phyloP scores from a whole-genome alignment of 371 early-diverging fungal species.

The Coemansia sp. region DNA sequence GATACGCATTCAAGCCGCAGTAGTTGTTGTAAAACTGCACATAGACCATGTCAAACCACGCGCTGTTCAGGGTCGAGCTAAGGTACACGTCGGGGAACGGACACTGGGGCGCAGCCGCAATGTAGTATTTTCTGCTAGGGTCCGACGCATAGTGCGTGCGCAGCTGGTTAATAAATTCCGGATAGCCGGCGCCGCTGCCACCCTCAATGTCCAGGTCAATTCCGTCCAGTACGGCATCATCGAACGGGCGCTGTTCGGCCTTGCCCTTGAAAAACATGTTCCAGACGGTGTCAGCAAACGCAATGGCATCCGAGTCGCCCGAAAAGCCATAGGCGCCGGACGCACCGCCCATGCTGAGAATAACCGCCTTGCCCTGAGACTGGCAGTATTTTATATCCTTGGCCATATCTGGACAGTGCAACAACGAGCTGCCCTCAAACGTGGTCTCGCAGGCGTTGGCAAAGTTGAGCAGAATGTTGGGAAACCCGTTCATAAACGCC shows the following conservation, averaged over 20 bases:
- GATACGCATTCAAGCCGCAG: conserved; percentile 38
- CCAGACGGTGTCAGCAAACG: conserved; percentile 62
- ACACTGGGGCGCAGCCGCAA: conserved; percentile 56
- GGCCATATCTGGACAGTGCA: conserved; percentile 59
- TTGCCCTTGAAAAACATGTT: conserved; percentile 56
- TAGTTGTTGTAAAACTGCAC: conserved; percentile 78
- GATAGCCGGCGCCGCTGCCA: conserved; percentile 58
- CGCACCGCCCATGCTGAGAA: conserved; percentile 68
- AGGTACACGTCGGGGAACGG: conserved; percentile 66
- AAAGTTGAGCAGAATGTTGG: conserved; percentile 56
- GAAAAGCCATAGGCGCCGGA: conserved; percentile 60
- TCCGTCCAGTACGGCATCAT: conserved; percentile 63
- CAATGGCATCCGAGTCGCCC: conserved; percentile 51
- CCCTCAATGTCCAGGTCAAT: conserved; percentile 73
- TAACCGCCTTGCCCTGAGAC: conserved; percentile 55
- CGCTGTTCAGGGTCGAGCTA: conserved; percentile 54
- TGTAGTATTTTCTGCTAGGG: conserved; percentile 55
- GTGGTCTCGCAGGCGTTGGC: conserved; percentile 57
- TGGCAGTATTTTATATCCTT: conserved; percentile 64
- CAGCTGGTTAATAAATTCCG: conserved; percentile 54
- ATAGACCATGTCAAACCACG: conserved; percentile 63
- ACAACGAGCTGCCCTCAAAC: conserved; percentile 53
- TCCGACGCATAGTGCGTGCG: conserved; percentile 51
- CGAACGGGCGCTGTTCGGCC: conserved; percentile 60
- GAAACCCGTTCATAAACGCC: conserved; percentile 62